Conservation (phyloP, 257 asterid species). For the Misopates orontium region DNA sequence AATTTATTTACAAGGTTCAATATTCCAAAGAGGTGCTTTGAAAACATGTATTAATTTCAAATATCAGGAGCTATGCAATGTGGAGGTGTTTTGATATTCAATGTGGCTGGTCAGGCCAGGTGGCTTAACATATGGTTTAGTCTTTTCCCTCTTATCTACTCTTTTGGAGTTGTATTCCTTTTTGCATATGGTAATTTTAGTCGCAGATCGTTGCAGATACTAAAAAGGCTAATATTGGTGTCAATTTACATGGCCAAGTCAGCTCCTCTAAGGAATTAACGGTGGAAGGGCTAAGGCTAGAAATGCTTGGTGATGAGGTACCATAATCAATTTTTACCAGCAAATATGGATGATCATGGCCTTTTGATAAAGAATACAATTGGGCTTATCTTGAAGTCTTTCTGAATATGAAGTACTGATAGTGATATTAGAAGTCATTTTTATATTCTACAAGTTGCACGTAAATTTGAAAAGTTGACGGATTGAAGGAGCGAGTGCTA, state of each 20-base stretch:
- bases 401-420: neutral
- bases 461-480: neutral
- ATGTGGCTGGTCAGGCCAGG: conserved; percentile 78
- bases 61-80: conserved; percentile 53
- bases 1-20: neutral
- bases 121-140: conserved; percentile 38
- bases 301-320: conserved; percentile 53
- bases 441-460: too few species aligned
- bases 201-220: conserved; percentile 49
- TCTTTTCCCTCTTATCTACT: conserved; percentile 15
- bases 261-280: conserved; percentile 30
- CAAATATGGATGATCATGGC: conserved; percentile 13
- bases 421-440: too few species aligned
- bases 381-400: neutral
- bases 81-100: conserved; percentile 62
- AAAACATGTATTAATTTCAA: neutral
- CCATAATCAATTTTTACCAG: conserved; percentile 10
- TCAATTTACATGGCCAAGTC: conserved; percentile 25
- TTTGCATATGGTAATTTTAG: conserved; percentile 31
- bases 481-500: too few species aligned
- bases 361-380: neutral
- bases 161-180: conserved; percentile 22
- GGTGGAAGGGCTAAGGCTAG: conserved; percentile 42
- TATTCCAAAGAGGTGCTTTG: conserved; percentile 2
- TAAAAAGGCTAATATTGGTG: conserved; percentile 21